Base-by-base conservation (phyloP, 2,329 filamentous ascomycete genomes). In the Colletotrichum caudatum region DNA sequence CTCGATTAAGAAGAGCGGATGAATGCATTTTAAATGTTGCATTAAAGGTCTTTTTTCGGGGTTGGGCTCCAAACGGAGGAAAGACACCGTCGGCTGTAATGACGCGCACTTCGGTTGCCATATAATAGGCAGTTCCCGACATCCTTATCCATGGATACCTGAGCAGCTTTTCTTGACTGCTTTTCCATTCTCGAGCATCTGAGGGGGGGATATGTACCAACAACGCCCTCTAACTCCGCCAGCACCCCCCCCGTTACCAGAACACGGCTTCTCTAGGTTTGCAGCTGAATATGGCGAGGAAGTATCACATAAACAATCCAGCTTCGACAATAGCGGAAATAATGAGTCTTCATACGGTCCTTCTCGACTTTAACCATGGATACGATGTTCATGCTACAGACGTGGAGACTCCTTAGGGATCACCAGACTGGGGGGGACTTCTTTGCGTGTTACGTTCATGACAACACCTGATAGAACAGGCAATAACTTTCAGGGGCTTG, bases 101-200 rank as follows among this genome's bases (percentile, higher is more conserved):
- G 1, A 46, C 20, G 64, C 57, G n/a, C 57, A 48, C 39, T 56
- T 56, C 37, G 61, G 48, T 20, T 20, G 26, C 5, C 58, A 41
- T 12, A 41, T 44, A 41, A 26, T 50, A 62, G 0, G 48, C 48
- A n/a, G 0, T 46, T 2, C 48, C 57, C 23, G n/a, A 39, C 29
- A 3, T 62, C 39, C 37, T 56, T 0, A 48, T 67, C 8, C 57
- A 56, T 12, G 57, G 57, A 26, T 56, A 48, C 11, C 48, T n/a
- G 7, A 48, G 64, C 18, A 67, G 57, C 18, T n/a, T 62, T 23
- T 3, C 8, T 56, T n/a, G 29, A 67, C 9, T 62, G 46, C 3
- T 3, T 67, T 11, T 48, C 37, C 1, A 46, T 54, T 26, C 50
- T 48, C 3, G 48, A 46, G 6, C 48, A 62, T 37, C 57, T 37